phyloP scores from a whole-genome alignment of 2,329 filamentous ascomycete genomes.

The Periglandula ipomoeae region DNA sequence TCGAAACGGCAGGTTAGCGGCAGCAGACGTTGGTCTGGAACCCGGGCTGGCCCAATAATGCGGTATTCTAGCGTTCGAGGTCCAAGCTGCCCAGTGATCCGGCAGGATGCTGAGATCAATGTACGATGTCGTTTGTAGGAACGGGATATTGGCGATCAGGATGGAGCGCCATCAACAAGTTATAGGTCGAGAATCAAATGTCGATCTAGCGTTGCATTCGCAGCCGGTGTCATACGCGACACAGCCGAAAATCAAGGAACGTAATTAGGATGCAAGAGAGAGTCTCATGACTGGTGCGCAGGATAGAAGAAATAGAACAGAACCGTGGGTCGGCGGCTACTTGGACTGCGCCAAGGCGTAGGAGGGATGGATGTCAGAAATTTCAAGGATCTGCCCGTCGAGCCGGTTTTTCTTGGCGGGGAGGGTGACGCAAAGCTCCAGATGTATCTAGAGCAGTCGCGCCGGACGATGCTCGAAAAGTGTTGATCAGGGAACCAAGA shows the following conservation, averaged over 20 bases:
- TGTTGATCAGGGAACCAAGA: not conserved
- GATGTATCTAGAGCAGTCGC: no score
- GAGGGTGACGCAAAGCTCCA: not conserved
- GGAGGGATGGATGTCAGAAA: not conserved
- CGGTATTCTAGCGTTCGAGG: not conserved
- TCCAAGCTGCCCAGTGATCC: not conserved
- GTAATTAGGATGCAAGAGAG: not conserved
- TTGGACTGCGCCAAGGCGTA: not conserved
- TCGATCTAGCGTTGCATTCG: not conserved
- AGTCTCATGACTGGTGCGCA: no score
- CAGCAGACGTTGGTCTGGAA: not conserved
- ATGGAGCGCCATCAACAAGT: not conserved
- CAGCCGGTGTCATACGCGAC: not conserved
- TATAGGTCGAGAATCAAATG: not conserved
- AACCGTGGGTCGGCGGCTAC: not conserved
- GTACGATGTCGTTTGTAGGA: not conserved
- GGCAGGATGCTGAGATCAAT: not conserved
- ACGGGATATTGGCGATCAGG: not conserved
- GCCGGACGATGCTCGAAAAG: not conserved
- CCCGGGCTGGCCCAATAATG: not conserved
- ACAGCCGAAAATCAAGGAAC: not conserved
- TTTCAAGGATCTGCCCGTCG: not conserved
- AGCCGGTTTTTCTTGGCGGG: not conserved
- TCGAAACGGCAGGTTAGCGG: not conserved
- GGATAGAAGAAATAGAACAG: not conserved